Evolutionary conservation across 2,329 filamentous ascomycete species (phyloP).

Genomic region (Trichoderma afroharzianum): DNA sequence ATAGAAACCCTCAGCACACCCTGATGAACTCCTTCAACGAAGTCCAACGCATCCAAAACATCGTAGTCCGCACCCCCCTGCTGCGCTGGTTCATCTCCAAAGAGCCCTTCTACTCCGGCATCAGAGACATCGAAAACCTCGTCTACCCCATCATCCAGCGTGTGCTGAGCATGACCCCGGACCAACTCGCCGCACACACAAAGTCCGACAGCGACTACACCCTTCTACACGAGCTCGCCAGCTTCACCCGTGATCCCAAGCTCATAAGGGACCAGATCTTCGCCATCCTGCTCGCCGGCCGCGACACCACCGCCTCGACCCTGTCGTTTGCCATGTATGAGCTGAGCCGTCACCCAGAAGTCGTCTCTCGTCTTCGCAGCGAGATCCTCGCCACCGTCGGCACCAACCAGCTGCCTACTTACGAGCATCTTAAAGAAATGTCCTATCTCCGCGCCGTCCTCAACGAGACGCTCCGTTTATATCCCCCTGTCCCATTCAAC

Average conservation of each 20-base stretch:
- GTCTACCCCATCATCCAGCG: conserved; percentile 74
- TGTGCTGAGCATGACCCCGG: conserved; percentile 63
- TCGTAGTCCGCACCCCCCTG: conserved; percentile 63
- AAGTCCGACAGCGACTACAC: conserved; percentile 72
- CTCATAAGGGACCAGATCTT: conserved; percentile 82
- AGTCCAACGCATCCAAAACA: conserved; percentile 69
- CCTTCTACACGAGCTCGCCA: conserved; percentile 80
- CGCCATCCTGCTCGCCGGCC: conserved; percentile 76
- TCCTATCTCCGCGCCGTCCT: conserved; percentile 72
- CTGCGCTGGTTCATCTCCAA: conserved; percentile 62
- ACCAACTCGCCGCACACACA: conserved; percentile 68
- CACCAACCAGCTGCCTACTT: conserved; percentile 59
- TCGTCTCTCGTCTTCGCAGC: conserved; percentile 63
- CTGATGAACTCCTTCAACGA: conserved; percentile 79
- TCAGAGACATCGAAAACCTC: conserved; percentile 71
- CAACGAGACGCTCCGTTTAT: conserved; percentile 74
- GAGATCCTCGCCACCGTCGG: conserved; percentile 72
- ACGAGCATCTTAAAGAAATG: conserved; percentile 82
- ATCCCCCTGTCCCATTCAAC: conserved; percentile 78
- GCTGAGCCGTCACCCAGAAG: conserved; percentile 65
- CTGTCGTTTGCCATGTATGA: conserved; percentile 83
- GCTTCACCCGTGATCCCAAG: conserved; percentile 67
- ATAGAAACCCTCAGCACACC: conserved; percentile 54
- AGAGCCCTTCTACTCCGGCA: conserved; percentile 56
- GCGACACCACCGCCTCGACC: conserved; percentile 81